Evolutionary conservation across 2,329 filamentous ascomycete species (phyloP).

Genomic region (Venturia oleaginea): DNA sequence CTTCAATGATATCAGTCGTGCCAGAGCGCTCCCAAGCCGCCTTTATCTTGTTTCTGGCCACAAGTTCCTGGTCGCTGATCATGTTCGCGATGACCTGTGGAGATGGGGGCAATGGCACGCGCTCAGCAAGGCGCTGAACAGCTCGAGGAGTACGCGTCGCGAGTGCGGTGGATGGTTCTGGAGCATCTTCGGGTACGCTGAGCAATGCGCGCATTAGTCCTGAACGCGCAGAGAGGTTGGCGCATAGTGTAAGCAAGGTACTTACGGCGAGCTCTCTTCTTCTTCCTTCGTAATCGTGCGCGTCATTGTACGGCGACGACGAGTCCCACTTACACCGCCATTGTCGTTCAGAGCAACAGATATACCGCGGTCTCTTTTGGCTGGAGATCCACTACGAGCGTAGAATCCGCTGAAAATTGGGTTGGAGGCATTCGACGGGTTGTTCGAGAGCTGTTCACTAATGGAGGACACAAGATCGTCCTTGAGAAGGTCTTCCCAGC

Average conservation of each 20-base stretch:
- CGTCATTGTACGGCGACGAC: constrained; percentile 11
- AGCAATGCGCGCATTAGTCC: constrained; percentile 15
- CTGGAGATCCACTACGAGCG: constrained; percentile 51
- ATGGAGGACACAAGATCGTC: constrained; percentile 67
- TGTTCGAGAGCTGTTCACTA: constrained; percentile 62
- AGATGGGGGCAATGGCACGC: constrained; percentile 68
- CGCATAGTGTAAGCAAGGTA: constrained; percentile 8
- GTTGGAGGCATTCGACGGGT: constrained; percentile 56
- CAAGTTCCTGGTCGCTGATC: constrained; percentile 61
- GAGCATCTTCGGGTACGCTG: constrained; percentile 7
- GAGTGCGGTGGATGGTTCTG: constrained; percentile 14
- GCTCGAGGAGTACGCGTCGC: constrained; percentile 26
- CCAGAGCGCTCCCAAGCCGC: constrained; percentile 57
- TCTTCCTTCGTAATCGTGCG: constrained; percentile 18
- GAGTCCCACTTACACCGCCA: constrained; percentile 9
- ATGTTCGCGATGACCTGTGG: constrained; percentile 67
- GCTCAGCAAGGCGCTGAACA: constrained; percentile 33
- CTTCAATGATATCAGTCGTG: constrained; percentile 56
- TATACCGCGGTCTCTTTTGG: constrained; percentile 38
- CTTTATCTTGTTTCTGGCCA: constrained; percentile 51
- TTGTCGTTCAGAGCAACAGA: constrained; percentile 22
- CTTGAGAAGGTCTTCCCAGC: constrained; percentile 65
- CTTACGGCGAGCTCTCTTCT: constrained; percentile 15
- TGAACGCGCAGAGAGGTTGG: background rate
- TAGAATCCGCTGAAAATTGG: constrained; percentile 67